Base-by-base conservation (phyloP, 257 asterid genomes). In the Nicotiana otophora region DNA sequence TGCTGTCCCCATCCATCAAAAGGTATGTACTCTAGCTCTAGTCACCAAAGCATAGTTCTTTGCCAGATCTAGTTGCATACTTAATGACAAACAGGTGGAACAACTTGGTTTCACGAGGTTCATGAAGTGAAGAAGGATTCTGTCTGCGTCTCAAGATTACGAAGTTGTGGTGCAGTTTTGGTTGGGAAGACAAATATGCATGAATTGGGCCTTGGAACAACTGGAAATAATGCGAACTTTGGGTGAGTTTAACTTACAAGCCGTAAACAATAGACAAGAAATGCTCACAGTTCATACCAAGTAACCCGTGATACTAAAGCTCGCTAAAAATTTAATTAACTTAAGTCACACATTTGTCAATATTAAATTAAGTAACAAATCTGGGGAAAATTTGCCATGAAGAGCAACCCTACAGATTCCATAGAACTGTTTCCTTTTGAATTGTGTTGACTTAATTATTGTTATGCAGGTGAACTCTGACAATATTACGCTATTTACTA, bases 141-240 rank as follows among this genome's bases (percentile, higher is more conserved):
- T 31, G 86, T 77, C 64, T 91, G 87, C 19, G 96, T 93, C 70
- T 92, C 90, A 90, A 90, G 92, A 81, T 85, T 96, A 86, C 97
- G 98, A 28, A 82, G 89, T 54, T 94, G 98, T 82, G 97, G 99
- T 81, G 98, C 84, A 81, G 84, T 94, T 82, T 90, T 96, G 62
- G 99, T 94, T 69, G 99, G 99, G 82, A 96, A 96, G 88, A 98
- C 99, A 67, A 96, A 92, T 88, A 96, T 96, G 99, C 98, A 96
- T 89, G 98, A 96, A 84, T 81, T 96, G 86, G 99, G 98, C 80
- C 81, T 96, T 80, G 99, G 99, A 48, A 92, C 97, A 8, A 93
- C 98, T 33, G 99, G 99, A 89, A 96, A 93, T 81, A 96, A 96
- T 88, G 92, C 98, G 81, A 94, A 96, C 84, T 63, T 92, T 62